Percentiles rank a stretch among this genome's conserved stretches.
Evolutionary conservation across 1,284 basidiomycete species (phyloP).

Genomic region (Ganoderma resinaceum): DNA sequence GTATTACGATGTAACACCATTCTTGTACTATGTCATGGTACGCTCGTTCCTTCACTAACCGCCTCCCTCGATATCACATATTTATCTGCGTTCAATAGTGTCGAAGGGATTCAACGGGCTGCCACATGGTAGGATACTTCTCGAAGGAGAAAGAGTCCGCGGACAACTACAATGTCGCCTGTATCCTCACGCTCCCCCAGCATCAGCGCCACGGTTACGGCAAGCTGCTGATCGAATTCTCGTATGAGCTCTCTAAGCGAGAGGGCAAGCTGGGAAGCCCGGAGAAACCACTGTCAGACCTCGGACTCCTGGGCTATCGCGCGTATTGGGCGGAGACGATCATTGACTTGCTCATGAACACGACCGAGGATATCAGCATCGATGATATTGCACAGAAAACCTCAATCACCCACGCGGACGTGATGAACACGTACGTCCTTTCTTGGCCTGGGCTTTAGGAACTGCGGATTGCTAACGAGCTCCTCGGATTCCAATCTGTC

Average conservation of each 20-base stretch:
- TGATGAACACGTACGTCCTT: slow-evolving; percentile 93
- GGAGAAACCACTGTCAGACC: slow-evolving; percentile 96
- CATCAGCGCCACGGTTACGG: slow-evolving; percentile 97
- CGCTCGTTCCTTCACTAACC: slow-evolving; percentile 34
- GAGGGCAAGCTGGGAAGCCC: slow-evolving; percentile 96
- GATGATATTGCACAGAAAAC: slow-evolving; percentile 98
- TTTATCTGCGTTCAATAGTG: slow-evolving; percentile 53
- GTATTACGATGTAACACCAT: slow-evolving; percentile 99
- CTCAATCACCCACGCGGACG: slow-evolving; percentile 95
- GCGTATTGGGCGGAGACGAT: slow-evolving; percentile 99
- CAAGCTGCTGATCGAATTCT: slow-evolving; percentile 96
- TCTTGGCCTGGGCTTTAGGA: slow-evolving; percentile 3
- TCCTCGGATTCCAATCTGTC: slow-evolving; percentile 17
- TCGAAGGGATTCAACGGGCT: slow-evolving; percentile 89
- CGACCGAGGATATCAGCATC: slow-evolving; percentile 84
- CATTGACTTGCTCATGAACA: slow-evolving; percentile 86
- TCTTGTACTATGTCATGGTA: slow-evolving; percentile 99
- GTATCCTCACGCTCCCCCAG: slow-evolving; percentile 97
- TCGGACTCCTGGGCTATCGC: slow-evolving; percentile 93
- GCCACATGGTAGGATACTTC: slow-evolving; percentile 98
- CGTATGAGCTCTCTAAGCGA: slow-evolving; percentile 97
- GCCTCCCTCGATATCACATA: slow-evolving; percentile 12
- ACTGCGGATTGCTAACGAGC: slow-evolving; percentile 29
- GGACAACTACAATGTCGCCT: slow-evolving; percentile 98
- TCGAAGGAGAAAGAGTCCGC: slow-evolving; percentile 99